A percentile compares a stretch with the other conserved stretches of the same genome.
These are phyloP conservation scores for Fusarium incarnatum DNA, from an alignment of 2,329 filamentous ascomycete genomes.

Conservation along the genomic window DNA sequence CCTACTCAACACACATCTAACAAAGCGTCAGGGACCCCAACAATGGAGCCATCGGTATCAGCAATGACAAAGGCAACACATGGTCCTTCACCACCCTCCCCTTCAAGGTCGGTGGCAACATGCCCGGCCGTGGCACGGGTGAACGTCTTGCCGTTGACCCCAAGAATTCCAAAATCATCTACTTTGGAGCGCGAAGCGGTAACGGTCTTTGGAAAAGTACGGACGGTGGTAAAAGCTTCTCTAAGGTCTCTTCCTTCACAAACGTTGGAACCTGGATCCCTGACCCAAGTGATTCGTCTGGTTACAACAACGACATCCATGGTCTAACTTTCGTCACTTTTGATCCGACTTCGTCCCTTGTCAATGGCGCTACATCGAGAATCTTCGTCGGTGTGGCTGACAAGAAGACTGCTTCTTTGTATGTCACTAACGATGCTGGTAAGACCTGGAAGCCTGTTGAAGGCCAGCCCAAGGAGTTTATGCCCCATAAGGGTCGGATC, in stretches of 20 bases:
- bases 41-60: constrained; percentile 65
- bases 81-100: constrained; percentile 63
- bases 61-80: constrained; percentile 64
- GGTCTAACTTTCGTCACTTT: constrained; percentile 67
- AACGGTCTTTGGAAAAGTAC: constrained; percentile 70
- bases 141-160: constrained; percentile 70
- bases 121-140: constrained; percentile 70
- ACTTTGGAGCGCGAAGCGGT: constrained; percentile 68
- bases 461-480: constrained; percentile 62
- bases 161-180: constrained; percentile 66
- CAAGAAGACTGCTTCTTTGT: constrained; percentile 63
- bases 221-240: constrained; percentile 65
- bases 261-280: constrained; percentile 62
- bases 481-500: constrained; percentile 66
- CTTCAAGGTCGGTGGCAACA: constrained; percentile 72
- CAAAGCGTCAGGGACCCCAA: constrained; percentile 59
- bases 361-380: constrained; percentile 62
- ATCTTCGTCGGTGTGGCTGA: constrained; percentile 69
- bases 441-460: constrained; percentile 63
- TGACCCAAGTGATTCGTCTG: constrained; percentile 58
- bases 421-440: constrained; percentile 65
- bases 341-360: constrained; percentile 61
- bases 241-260: constrained; percentile 64
- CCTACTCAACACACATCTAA: rapidly evolving
- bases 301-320: constrained; percentile 58